Evolutionary conservation across 805 yeast species (phyloP).

Genomic region (Teunomyces atbi): DNA sequence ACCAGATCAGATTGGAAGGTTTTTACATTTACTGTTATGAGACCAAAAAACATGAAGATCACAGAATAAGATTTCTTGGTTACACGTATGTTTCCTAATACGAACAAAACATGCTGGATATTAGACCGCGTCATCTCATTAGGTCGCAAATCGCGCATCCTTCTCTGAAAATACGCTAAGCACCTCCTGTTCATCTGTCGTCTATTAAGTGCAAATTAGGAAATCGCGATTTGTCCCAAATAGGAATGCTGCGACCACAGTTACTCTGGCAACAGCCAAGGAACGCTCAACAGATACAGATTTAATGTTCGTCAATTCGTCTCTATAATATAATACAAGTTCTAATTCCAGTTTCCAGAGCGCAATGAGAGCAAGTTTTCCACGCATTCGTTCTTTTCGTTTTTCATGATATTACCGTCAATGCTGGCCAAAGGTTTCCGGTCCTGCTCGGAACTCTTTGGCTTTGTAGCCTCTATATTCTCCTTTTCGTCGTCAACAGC

Average conservation of each 20-base stretch:
- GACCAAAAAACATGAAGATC: too few species aligned
- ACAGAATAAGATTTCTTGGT: too few species aligned
- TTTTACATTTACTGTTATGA: too few species aligned
- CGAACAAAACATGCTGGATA: background rate
- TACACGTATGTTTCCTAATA: background rate
- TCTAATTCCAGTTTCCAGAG: conserved; percentile 30
- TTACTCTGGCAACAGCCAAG: background rate
- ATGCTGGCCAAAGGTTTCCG: conserved; percentile 26
- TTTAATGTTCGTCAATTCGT: conserved; percentile 2
- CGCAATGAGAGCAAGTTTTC: conserved; percentile 41
- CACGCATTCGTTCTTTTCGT: conserved; percentile 17
- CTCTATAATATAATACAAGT: background rate
- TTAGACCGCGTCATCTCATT: too few species aligned
- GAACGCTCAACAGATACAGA: too few species aligned
- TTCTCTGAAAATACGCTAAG: background rate
- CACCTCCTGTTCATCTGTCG: background rate
- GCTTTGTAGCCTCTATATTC: conserved; percentile 10
- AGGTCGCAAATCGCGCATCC: background rate
- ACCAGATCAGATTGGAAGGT: too few species aligned
- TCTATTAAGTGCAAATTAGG: background rate
- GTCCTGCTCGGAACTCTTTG: conserved; percentile 6
- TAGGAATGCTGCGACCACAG: background rate
- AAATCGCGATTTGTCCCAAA: conserved; percentile 3
- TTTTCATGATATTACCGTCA: conserved; percentile 16
- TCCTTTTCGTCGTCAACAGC: conserved; percentile 25